Conservation (phyloP, 352 stramenopile species). For the Phytophthora pinifolia region DNA sequence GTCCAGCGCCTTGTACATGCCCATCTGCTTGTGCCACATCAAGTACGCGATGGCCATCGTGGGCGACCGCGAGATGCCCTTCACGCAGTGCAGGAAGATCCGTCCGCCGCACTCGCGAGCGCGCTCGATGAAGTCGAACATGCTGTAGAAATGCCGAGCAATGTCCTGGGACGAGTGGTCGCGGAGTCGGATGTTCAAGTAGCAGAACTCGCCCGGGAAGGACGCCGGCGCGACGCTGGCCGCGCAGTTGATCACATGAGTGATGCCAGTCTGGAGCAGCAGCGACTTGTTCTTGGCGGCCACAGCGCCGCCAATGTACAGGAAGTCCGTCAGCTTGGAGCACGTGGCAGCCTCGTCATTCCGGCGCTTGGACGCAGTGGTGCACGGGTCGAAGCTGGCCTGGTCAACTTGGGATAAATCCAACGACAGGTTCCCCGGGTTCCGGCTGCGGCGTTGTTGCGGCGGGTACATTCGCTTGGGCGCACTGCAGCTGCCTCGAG, state of each 20-base stretch:
- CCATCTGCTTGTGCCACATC: conserved; percentile 87
- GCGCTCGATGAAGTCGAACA: conserved; percentile 89
- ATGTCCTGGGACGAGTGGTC: conserved; percentile 90
- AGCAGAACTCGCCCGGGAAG: conserved; percentile 80
- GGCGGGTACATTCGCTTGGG: conserved; percentile 50
- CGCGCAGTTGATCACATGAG: conserved; percentile 90
- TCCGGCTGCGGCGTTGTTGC: conserved; percentile 56
- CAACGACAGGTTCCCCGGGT: conserved; percentile 80
- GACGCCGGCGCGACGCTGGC: conserved; percentile 72
- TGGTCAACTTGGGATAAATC: conserved; percentile 81
- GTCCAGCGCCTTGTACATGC: conserved; percentile 80
- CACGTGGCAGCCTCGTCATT: conserved; percentile 71
- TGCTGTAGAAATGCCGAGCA: conserved; percentile 82
- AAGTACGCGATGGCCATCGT: conserved; percentile 90
- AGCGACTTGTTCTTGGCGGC: conserved; percentile 81
- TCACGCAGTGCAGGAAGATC: conserved; percentile 88
- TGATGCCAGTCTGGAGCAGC: conserved; percentile 74
- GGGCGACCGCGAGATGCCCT: conserved; percentile 86
- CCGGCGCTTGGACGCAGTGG: conserved; percentile 25
- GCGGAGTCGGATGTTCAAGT: conserved; percentile 86
- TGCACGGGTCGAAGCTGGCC: conserved; percentile 27
- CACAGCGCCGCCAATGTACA: conserved; percentile 84
- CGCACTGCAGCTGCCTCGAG: conserved; percentile 25
- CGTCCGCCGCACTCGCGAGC: conserved; percentile 65
- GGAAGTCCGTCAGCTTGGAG: conserved; percentile 82